A percentile compares a stretch with the other conserved stretches of the same genome.
Evolutionary conservation across 257 asterid genomes (phyloP).

Genomic region (Solanum arcanum): DNA sequence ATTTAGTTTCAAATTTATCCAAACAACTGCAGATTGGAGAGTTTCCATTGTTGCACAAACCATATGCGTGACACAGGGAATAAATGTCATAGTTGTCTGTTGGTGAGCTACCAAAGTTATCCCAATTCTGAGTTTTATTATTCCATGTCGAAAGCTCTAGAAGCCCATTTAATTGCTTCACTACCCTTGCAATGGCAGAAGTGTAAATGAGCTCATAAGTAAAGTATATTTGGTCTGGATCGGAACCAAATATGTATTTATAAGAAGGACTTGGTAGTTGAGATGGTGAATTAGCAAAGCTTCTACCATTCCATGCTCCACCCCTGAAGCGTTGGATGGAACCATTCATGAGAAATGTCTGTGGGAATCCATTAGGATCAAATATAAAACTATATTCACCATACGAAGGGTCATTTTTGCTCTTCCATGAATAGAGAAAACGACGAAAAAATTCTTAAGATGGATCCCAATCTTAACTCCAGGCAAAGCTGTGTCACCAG

Average conservation of each 20-base stretch:
- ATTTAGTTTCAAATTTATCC: conserved; percentile 19
- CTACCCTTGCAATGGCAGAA: conserved; percentile 19
- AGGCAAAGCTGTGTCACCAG: conserved; percentile 22
- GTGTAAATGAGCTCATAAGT: conserved; percentile 5
- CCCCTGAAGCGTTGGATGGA: not conserved
- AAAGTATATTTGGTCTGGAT: conserved; percentile 2
- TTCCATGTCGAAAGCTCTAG: conserved; percentile 21
- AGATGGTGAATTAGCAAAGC: conserved; percentile 11
- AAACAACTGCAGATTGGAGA: conserved; percentile 16
- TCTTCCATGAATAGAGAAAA: conserved; percentile 27
- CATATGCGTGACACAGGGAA: conserved; percentile 14
- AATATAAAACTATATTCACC: conserved; percentile 16
- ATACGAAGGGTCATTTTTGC: conserved; percentile 16
- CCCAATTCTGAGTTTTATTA: conserved; percentile 12
- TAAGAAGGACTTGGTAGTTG: conserved; percentile 8
- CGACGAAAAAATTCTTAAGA: conserved; percentile 6
- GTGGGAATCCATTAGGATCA: conserved; percentile 15
- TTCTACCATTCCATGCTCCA: conserved; percentile 20
- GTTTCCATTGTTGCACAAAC: conserved; percentile 11
- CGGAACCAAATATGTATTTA: conserved; percentile 5
- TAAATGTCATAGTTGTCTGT: conserved; percentile 25
- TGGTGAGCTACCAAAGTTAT: conserved; percentile 2
- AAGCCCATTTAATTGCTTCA: conserved; percentile 10
- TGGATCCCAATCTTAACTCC: conserved; percentile 37
- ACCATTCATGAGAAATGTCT: conserved; percentile 14